Conservation (phyloP, 139 green algal species). For the Haematococcus lacustris region DNA sequence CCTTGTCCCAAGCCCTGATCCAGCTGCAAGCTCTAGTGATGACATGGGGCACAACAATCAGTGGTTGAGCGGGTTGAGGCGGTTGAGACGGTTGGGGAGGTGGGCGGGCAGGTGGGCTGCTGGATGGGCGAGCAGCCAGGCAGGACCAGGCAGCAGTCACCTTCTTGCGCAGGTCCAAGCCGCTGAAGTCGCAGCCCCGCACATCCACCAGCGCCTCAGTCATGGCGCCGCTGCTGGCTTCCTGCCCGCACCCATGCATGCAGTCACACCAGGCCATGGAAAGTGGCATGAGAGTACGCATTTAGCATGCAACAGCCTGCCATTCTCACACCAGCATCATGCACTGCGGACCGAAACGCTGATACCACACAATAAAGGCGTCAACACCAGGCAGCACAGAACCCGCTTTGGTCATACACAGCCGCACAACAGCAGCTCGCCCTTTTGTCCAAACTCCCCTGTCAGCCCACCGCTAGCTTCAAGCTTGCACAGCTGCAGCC, state of each 20-base stretch:
- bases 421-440: neutral
- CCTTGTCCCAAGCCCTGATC: too few relatives aligned
- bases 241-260: neutral
- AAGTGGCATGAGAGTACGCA: neutral
- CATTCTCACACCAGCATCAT: neutral
- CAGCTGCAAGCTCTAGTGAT: too few relatives aligned
- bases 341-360: neutral
- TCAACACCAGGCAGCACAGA: neutral
- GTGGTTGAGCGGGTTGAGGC: too few relatives aligned
- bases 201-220: slow-evolving; percentile 8
- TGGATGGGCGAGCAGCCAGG: too few relatives aligned
- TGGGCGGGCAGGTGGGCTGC: too few relatives aligned
- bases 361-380: too few relatives aligned
- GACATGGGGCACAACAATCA: too few relatives aligned
- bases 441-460: neutral
- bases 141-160: too few relatives aligned
- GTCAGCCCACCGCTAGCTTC: neutral
- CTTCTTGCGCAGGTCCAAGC: neutral
- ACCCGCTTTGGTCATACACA: neutral
- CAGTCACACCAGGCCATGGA: neutral
- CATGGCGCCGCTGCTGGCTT: neutral
- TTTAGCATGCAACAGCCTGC: neutral
- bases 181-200: slow-evolving; percentile 8
- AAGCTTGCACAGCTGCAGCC: neutral
- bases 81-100: too few relatives aligned